Evolutionary conservation across 1,284 basidiomycete genomes (phyloP), one percentile per base, ranked within the genome.

Genomic region (Puccinia polysora): DNA sequence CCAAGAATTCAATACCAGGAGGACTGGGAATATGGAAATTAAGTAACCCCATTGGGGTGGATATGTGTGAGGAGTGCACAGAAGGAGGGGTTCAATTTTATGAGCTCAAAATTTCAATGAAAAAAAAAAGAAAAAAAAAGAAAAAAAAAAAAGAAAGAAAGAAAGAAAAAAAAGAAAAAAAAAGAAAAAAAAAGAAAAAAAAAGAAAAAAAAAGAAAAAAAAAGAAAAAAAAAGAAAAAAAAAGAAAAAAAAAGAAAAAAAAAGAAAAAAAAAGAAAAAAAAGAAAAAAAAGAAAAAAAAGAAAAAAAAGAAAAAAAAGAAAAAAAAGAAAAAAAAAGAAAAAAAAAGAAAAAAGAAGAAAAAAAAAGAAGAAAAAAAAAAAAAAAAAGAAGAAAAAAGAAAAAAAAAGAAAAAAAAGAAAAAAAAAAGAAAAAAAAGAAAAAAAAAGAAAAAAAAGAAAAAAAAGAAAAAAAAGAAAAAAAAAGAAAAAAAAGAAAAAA

Each of bases 381-480:
- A 43, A 43, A 43, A 18, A 43, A 43, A 43, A 43, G 18, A 18
- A 43, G 18, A 43, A 43, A 43, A 18, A 43, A 43, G 18, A 43
- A 43, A 18, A 43, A 43, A 43, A 43, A 43, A 18, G 18, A 43
- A 43, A 43, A 43, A 18, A 43, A 43, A 43, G 18, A 43, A 18
- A 43, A 43, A 43, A 43, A 43, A 18, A 43, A 43, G 18, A 43
- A 43, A 18, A 43, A 43, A 43, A 43, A 43, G 40, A 43, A 43
- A 43, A 43, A 43, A 18, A 43, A 43, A 43, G 18, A 43, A 18
- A 43, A 43, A 43, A 43, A 43, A 18, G 18, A 43, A n/a, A n/a
- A n/a, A n/a, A n/a, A n/a, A n/a, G n/a, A n/a, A n/a, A n/a, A 43
- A 43, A 43, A 43, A 43, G 40, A 43, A 43, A 43, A 43, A 43